Evolutionary conservation across 1,284 basidiomycete genomes (phyloP).

Genomic region (Mycena citricolor): DNA sequence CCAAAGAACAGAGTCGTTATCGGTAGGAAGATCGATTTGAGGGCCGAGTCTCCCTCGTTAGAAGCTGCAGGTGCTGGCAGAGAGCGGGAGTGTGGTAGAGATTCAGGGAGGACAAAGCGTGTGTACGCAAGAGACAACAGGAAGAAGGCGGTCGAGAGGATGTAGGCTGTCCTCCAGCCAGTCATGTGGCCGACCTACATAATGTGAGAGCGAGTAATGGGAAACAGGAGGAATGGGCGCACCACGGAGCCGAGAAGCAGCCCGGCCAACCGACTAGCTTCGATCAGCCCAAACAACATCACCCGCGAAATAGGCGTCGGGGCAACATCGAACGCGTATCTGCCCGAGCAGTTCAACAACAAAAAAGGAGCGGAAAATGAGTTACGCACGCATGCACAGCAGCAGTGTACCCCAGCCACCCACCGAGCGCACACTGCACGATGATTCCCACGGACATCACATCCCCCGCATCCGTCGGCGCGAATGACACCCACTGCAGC

Average conservation of each 20-base stretch:
- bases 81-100: too few species aligned
- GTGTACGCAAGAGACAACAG: too few species aligned
- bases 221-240: not conserved
- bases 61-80: constrained; percentile 2
- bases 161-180: too few species aligned
- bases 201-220: not conserved
- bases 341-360: not conserved
- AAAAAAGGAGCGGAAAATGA: not conserved
- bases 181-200: too few species aligned
- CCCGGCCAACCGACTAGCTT: constrained; percentile 2
- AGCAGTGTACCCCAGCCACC: constrained; percentile 6
- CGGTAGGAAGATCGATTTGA: constrained; percentile 13
- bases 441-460: constrained; percentile 10
- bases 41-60: not conserved
- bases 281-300: constrained; percentile 5
- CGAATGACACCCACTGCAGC: not conserved
- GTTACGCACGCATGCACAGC: constrained; percentile 14
- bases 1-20: too few species aligned
- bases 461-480: constrained; percentile 7
- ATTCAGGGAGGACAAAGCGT: too few species aligned
- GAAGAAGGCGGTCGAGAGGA: too few species aligned
- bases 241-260: constrained; percentile 10
- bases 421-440: constrained; percentile 12
- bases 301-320: constrained; percentile 2
- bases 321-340: constrained; percentile 14